Conservation (phyloP, 2,329 filamentous ascomycete genomes). For the Cladosporium oxysporum region DNA sequence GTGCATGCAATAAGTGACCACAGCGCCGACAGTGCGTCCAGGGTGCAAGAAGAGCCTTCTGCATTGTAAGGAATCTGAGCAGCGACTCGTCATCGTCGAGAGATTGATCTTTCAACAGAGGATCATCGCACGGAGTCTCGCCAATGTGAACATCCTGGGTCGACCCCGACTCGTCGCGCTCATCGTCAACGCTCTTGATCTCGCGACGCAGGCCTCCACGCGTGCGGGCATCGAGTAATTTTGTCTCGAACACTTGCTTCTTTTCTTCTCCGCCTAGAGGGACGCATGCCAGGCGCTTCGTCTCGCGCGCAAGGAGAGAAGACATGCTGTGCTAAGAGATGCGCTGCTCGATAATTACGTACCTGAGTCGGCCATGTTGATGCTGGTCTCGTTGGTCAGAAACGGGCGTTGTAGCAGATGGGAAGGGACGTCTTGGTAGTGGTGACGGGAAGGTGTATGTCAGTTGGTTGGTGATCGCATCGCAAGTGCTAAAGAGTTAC, state of each 20-base stretch:
- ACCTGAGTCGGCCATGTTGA: constrained; percentile 13
- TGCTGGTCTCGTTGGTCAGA: background rate
- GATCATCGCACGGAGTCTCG: background rate
- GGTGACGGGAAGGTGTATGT: background rate
- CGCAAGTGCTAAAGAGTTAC: constrained; percentile 2
- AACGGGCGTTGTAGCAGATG: background rate
- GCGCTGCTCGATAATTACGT: constrained; percentile 7
- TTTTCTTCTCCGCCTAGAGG: background rate
- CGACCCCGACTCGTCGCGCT: background rate
- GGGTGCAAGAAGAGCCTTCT: background rate
- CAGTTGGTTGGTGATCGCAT: background rate
- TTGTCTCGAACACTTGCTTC: background rate
- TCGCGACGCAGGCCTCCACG: background rate
- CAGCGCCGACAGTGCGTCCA: background rate
- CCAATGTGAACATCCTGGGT: background rate
- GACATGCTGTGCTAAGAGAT: constrained; percentile 8
- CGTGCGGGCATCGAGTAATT: background rate
- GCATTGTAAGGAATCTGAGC: too few species aligned
- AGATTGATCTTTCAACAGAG: background rate
- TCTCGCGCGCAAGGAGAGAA: background rate
- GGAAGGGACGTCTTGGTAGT: background rate
- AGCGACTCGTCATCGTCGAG: background rate
- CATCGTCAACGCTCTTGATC: background rate
- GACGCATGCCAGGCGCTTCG: background rate
- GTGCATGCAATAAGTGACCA: background rate